Conservation (phyloP, 2,329 filamentous ascomycete species). For the Shiraia sp. region DNA sequence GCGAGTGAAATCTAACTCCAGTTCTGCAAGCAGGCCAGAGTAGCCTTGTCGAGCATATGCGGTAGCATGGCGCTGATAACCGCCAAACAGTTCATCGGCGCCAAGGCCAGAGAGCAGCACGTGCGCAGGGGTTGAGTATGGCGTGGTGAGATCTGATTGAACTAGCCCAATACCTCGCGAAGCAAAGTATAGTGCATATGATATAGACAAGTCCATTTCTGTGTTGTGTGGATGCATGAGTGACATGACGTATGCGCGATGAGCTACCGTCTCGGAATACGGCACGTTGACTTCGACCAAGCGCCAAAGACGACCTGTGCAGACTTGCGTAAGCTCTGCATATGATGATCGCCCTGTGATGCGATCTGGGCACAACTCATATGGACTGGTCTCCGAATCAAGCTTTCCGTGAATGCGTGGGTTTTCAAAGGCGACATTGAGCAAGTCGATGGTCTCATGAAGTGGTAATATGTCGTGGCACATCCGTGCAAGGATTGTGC, state of each 20-base stretch:
- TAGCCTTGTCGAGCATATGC: conserved; percentile 75
- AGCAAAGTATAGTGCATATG: conserved; percentile 92
- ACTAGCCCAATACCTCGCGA: conserved; percentile 69
- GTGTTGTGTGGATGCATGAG: conserved; percentile 94
- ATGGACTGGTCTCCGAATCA: conserved; percentile 52
- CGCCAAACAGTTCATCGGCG: conserved; percentile 94
- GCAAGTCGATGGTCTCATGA: conserved; percentile 75
- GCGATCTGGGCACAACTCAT: conserved; percentile 87
- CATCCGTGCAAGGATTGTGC: conserved; percentile 81
- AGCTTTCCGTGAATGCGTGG: conserved; percentile 62
- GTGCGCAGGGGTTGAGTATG: conserved; percentile 72
- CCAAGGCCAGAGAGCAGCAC: conserved; percentile 91
- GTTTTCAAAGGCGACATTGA: conserved; percentile 98
- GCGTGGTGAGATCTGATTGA: conserved; percentile 9
- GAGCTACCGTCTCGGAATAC: conserved; percentile 71
- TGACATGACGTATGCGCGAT: conserved; percentile 70
- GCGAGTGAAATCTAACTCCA: conserved; percentile 81
- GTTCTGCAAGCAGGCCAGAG: conserved; percentile 73
- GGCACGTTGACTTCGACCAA: conserved; percentile 86
- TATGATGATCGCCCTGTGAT: conserved; percentile 81
- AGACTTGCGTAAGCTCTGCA: conserved; percentile 71
- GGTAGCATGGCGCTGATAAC: conserved; percentile 81
- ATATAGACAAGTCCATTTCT: conserved; percentile 98
- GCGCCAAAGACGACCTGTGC: conserved; percentile 74
- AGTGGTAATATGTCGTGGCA: conserved; percentile 74